Evolutionary conservation across 306 rosid genomes (phyloP), one percentile per base, ranked within the genome.

Genomic region (Glycyrrhiza uralensis): DNA sequence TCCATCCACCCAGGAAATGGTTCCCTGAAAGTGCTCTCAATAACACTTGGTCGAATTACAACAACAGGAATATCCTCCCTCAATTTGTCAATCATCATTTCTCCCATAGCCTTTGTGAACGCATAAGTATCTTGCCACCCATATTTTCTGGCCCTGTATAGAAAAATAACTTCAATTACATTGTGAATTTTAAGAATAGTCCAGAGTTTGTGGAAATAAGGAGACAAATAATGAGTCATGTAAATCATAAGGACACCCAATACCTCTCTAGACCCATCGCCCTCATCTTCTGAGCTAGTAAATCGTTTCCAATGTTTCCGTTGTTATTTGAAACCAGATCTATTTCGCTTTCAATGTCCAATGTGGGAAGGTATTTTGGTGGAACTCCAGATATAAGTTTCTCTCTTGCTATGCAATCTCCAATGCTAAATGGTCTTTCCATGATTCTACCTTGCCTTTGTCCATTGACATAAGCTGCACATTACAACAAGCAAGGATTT

Each of bases 1-100:
- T 94, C 96, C 96, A 94, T 94, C 99, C 97, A 91, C 4, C 99
- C 97, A 20, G 96, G 93, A 75, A 94, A 94, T 66, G 99, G 97
- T 49, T 94, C 90, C 74, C 72, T 89, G 75, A 71, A 82, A 84
- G 97, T 94, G 83, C 99, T 94, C 23, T 94, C 99, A 36, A 94
- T 91, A n/a, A 94, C 96, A 50, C 99, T 94, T 1, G 99, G 99
- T 51, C 97, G 35, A 49, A 94, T 86, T 47, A 94, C 85, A 55
- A 92, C 93, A 41, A 91, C 90, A 0, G 99, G 99, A 64, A 86
- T 12, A 24, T 89, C 97, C 32, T 84, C 97, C 75, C 96, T 91
- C 88, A 91, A 51, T 18, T 81, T 80, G 73, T 91, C 91, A 6
- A 94, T 86, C 88, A 86, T 72, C 99, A 94, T 94, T 76, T 94